Percentiles rank a stretch among this genome's conserved stretches.
phyloP scores from a whole-genome alignment of 2,329 filamentous ascomycete species.

The Fusarium brevicatenulatum region DNA sequence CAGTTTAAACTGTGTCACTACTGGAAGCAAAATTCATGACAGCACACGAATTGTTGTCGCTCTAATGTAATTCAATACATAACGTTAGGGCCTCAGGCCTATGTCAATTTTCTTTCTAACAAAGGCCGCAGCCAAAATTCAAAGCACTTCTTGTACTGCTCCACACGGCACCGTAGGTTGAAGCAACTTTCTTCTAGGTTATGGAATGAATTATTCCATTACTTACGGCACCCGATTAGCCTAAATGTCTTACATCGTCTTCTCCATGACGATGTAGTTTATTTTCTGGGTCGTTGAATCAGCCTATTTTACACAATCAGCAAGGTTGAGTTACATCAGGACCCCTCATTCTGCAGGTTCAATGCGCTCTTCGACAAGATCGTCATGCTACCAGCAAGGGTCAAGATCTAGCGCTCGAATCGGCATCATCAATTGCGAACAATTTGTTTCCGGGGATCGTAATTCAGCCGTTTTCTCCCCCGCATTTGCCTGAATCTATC shows the following conservation, averaged over 20 bases:
- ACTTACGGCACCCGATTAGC: background rate
- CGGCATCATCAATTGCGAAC: background rate
- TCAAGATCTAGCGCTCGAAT: constrained; percentile 14
- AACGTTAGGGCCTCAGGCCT: no score
- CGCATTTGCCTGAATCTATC: constrained; percentile 2
- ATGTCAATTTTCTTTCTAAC: no score
- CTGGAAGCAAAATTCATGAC: no score
- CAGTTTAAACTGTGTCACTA: no score
- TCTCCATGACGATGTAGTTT: background rate
- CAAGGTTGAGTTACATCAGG: background rate
- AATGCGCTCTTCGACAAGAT: constrained; percentile 4
- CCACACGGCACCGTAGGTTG: background rate
- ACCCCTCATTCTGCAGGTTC: constrained; percentile 4
- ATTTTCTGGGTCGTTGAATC: background rate
- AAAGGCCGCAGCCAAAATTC: no score
- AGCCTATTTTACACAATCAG: constrained; percentile 5
- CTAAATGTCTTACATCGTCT: background rate
- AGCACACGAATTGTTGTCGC: no score
- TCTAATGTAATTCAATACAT: no score
- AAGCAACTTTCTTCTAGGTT: background rate
- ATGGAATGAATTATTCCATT: no score
- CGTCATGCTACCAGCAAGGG: constrained; percentile 3
- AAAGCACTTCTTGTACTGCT: no score
- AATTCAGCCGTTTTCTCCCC: constrained; percentile 1
- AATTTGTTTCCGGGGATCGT: background rate